phyloP scores from a whole-genome alignment of 164 flowering plant species.

The Berberis vulgaris region DNA sequence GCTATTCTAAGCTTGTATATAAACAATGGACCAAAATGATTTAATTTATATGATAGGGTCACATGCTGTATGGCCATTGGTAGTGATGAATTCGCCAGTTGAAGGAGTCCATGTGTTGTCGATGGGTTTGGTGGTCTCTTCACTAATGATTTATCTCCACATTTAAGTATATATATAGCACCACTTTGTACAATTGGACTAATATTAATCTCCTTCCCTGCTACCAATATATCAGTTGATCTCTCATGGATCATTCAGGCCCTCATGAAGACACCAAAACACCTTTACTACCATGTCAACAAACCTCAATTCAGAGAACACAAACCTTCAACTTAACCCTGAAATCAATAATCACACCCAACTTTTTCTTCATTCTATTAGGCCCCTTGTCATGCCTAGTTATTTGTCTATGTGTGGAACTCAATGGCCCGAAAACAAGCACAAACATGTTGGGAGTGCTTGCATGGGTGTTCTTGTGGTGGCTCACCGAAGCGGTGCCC shows the following conservation, averaged over 20 bases:
- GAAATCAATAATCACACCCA: constrained; percentile 32
- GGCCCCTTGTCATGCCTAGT: constrained; percentile 55
- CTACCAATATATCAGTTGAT: too few relatives aligned
- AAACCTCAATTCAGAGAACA: constrained; percentile 13
- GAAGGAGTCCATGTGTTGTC: too few relatives aligned
- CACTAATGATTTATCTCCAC: too few relatives aligned
- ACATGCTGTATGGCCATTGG: too few relatives aligned
- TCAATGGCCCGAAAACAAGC: constrained; percentile 30
- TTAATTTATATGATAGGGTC: too few relatives aligned
- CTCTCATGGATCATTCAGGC: not conserved
- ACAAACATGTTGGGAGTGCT: constrained; percentile 64
- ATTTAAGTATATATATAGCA: too few relatives aligned
- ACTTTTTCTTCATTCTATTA: constrained; percentile 38
- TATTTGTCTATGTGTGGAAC: constrained; percentile 35
- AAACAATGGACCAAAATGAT: too few relatives aligned
- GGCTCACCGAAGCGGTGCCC: constrained; percentile 93
- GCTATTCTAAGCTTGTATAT: too few relatives aligned
- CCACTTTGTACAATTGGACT: too few relatives aligned
- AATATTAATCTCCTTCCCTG: too few relatives aligned
- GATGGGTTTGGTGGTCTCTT: too few relatives aligned
- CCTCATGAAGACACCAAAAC: constrained; percentile 29
- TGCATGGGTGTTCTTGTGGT: constrained; percentile 84
- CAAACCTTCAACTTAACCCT: constrained; percentile 19
- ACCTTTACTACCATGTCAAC: constrained; percentile 46
- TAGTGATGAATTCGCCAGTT: too few relatives aligned